phyloP scores from a whole-genome alignment of 78 protist species.

The Blattamonas nauphoetae region DNA sequence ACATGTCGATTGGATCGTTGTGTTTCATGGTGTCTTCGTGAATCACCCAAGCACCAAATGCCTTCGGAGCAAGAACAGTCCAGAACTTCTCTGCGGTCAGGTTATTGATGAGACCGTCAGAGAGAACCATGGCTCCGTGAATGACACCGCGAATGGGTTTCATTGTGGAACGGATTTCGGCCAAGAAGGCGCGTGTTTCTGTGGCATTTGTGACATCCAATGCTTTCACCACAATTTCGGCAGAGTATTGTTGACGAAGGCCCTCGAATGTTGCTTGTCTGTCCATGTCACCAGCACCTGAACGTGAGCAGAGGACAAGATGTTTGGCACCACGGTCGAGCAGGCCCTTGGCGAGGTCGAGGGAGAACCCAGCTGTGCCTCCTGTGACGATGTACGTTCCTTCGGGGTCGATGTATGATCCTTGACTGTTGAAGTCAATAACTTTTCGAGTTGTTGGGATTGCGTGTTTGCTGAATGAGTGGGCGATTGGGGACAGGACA shows the following conservation, averaged over 20 bases:
- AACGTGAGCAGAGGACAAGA: constrained; percentile 11
- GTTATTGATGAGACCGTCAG: background rate
- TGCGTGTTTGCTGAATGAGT: background rate
- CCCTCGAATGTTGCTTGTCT: background rate
- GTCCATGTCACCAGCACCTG: background rate
- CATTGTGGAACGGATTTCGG: background rate
- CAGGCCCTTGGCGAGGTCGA: background rate
- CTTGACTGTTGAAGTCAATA: background rate
- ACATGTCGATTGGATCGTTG: background rate
- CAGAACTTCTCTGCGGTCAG: background rate
- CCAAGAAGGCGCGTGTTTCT: background rate
- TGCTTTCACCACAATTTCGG: background rate
- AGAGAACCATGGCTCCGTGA: background rate
- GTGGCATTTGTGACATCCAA: background rate
- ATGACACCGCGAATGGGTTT: background rate
- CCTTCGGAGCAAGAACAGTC: background rate
- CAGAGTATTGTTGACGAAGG: background rate
- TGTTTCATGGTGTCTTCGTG: constrained; percentile 2
- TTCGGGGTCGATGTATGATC: background rate
- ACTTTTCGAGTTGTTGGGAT: background rate
- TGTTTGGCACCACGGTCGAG: background rate
- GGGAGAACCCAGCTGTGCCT: background rate
- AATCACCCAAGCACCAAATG: background rate
- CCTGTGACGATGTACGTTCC: constrained; percentile 1
- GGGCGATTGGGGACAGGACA: background rate